phyloP scores from a whole-genome alignment of 345 rosid species.

The Barbarea vulgaris region DNA sequence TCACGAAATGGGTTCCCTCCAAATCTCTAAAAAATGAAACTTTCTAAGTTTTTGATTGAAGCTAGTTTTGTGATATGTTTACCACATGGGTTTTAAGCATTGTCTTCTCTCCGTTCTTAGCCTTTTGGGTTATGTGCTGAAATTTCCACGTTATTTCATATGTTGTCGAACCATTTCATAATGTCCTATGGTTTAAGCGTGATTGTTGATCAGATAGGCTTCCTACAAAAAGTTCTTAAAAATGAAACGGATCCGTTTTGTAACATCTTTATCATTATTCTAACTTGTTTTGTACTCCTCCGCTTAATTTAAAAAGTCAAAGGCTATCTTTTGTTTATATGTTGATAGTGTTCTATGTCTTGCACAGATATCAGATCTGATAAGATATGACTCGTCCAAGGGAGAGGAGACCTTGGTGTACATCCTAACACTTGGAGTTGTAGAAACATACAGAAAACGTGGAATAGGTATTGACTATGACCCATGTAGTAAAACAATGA shows the following conservation, averaged over 20 bases:
- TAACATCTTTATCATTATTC: background rate
- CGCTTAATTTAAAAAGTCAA: background rate
- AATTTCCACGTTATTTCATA: background rate
- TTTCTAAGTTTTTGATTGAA: background rate
- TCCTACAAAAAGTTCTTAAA: background rate
- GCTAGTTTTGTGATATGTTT: background rate
- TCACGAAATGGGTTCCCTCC: background rate
- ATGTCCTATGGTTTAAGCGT: background rate
- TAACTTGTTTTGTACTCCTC: background rate
- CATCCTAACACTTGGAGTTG: slow-evolving; percentile 87
- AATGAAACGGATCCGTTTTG: background rate
- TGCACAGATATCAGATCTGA: slow-evolving; percentile 81
- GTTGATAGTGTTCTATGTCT: slow-evolving; percentile 2
- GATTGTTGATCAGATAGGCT: slow-evolving; percentile 6
- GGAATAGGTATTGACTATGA: slow-evolving; percentile 65
- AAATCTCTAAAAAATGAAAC: background rate
- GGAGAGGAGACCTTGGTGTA: slow-evolving; percentile 82
- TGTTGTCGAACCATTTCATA: background rate
- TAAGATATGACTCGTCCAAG: slow-evolving; percentile 65
- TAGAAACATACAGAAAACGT: slow-evolving; percentile 73
- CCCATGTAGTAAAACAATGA: slow-evolving; percentile 3
- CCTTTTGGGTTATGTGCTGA: slow-evolving; percentile 9
- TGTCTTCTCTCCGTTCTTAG: background rate
- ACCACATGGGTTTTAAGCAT: slow-evolving; percentile 3
- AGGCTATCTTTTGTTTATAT: background rate